Evolutionary conservation across 225 moss, liverwort and hornwort species (phyloP).

Genomic region (Neckera pumila): DNA sequence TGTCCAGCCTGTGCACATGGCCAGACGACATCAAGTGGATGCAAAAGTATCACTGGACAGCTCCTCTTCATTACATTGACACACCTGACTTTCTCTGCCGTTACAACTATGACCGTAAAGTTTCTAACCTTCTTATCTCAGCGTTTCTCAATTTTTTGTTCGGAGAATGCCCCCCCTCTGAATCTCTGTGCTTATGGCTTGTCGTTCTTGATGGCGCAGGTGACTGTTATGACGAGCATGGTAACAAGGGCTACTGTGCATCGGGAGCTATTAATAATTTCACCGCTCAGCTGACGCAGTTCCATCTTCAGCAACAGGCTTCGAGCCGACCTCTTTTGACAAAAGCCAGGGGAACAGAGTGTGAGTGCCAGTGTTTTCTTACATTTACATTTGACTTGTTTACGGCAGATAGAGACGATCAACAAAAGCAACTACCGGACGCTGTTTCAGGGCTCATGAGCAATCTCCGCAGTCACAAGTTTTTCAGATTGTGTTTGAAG

Average conservation of each 20-base stretch:
- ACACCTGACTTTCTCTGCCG: constrained; percentile 84
- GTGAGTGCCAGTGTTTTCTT: not conserved
- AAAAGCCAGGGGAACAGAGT: constrained; percentile 2
- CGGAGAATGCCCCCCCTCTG: not conserved
- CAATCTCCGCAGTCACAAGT: not conserved
- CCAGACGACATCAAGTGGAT: constrained; percentile 78
- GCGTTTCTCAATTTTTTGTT: not conserved
- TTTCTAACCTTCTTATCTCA: not conserved
- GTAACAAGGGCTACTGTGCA: constrained; percentile 51
- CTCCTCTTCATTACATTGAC: constrained; percentile 78
- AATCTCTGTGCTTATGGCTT: not conserved
- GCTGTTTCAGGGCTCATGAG: not conserved
- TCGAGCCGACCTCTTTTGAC: not conserved
- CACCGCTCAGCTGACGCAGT: constrained; percentile 54
- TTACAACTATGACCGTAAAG: constrained; percentile 64
- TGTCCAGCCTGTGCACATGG: constrained; percentile 74
- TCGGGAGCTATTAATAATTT: constrained; percentile 83
- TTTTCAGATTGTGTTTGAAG: not conserved
- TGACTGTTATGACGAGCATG: constrained; percentile 64
- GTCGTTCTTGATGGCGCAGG: constrained; percentile 17
- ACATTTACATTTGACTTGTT: not conserved
- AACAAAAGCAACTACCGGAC: not conserved
- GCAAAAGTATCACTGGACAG: constrained; percentile 68
- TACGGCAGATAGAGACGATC: not conserved
- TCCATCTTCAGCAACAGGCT: not conserved